phyloP scores from a whole-genome alignment of 2,329 filamentous ascomycete genomes.

The Sporothrix pallida region DNA sequence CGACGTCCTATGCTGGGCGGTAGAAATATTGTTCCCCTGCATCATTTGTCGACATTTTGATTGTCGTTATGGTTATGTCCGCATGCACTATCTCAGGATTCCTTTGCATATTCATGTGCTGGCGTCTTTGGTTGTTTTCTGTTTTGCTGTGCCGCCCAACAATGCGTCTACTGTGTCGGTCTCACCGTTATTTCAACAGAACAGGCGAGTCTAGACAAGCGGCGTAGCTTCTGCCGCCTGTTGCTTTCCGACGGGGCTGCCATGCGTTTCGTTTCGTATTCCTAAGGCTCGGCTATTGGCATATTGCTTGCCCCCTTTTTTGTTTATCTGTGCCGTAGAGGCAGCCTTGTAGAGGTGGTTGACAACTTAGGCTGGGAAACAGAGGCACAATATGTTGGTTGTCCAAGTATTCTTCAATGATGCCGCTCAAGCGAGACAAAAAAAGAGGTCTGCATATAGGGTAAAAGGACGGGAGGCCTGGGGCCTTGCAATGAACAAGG shows the following conservation, averaged over 20 bases:
- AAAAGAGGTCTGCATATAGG: not conserved
- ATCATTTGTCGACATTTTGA: not conserved
- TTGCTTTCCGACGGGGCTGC: not conserved
- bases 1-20: not conserved
- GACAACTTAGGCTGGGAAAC: too few species aligned
- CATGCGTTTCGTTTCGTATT: constrained; percentile 16
- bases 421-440: not conserved
- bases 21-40: not conserved
- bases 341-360: not conserved
- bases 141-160: constrained; percentile 2
- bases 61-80: too few species aligned
- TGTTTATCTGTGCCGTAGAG: not conserved
- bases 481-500: not conserved
- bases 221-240: constrained; percentile 16
- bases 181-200: not conserved
- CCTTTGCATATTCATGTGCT: not conserved
- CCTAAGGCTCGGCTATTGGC: not conserved
- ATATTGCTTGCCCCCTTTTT: not conserved
- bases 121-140: not conserved
- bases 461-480: not conserved
- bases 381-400: too few species aligned
- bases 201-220: constrained; percentile 3
- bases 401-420: too few species aligned
- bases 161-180: not conserved
- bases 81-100: not conserved